Base-by-base conservation (phyloP, 2,329 filamentous ascomycete genomes). In the Sclerotinia borealis region DNA sequence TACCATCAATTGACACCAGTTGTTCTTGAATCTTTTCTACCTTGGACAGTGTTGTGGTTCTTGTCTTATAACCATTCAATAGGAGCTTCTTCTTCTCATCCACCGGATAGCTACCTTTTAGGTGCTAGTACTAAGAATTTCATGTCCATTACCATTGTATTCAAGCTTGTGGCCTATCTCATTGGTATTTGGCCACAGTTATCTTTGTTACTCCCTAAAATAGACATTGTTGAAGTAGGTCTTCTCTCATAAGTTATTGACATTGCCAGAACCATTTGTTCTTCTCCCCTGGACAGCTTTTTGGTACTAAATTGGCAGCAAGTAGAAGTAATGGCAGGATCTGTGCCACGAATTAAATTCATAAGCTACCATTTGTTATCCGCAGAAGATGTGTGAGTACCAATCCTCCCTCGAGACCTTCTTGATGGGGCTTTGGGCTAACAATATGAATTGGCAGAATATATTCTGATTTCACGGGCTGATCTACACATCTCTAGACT, bases 221-320 rank as follows among this genome's bases (percentile, higher is more conserved):
- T 13, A 9, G 2, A 15, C 29, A 34, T 50, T 34, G 29, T 7
- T 34, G 3, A 2, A n/a, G 19, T 19, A 39, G 7, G 48, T 7
- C n/a, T 34, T 1, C 4, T 17, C n/a, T n/a, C n/a, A n/a, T n/a
- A n/a, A n/a, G n/a, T 4, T 4, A n/a, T n/a, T 34, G 48, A 19
- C 17, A 5, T 13, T n/a, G 3, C 27, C 47, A 13, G 3, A 5
- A 15, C 17, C 29, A 34, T 10, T 34, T 34, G n/a, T n/a, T 22
- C 2, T 9, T 8, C 31, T 3, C 8, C 19, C n/a, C 1, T 13
- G 11, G 29, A 22, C 10, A 4, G 1, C 1, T n/a, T 4, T 22
- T 8, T 25, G 10, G 34, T 17, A 2, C 1, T 9, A 8, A 50
- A 2, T 8, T 25, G 10, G 34, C 10, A 2, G 2, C 19, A 8